phyloP scores from a whole-genome alignment of 2,329 filamentous ascomycete genomes.

The Diaporthe amygdali region DNA sequence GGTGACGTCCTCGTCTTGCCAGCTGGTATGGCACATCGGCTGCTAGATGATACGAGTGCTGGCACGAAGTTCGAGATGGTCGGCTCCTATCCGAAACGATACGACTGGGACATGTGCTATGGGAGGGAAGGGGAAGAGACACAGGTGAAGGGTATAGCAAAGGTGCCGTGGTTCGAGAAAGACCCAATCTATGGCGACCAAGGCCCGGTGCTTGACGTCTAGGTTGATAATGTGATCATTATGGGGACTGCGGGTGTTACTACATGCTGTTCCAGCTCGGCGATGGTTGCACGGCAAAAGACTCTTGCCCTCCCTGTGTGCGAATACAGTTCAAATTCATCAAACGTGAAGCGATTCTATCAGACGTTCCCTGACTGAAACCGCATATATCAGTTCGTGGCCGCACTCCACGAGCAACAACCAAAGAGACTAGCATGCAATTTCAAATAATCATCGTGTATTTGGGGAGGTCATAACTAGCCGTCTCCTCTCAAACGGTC shows the following conservation, averaged over 20 bases:
- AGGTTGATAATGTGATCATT: neutral
- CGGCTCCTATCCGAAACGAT: slow-evolving; percentile 64
- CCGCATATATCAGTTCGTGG: neutral
- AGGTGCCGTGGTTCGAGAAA: slow-evolving; percentile 60
- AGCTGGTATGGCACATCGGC: slow-evolving; percentile 67
- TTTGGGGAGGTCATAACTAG: neutral
- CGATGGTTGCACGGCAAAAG: neutral
- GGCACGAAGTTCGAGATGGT: slow-evolving; percentile 67
- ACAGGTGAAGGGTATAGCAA: slow-evolving; percentile 52
- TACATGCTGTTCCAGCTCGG: neutral
- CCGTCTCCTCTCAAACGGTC: neutral
- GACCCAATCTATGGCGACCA: slow-evolving; percentile 65
- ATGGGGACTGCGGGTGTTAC: neutral
- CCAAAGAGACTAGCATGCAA: neutral
- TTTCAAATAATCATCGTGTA: neutral
- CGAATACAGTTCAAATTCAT: too few relatives aligned
- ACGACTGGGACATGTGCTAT: slow-evolving; percentile 76
- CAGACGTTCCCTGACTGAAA: too few relatives aligned
- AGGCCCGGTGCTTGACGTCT: slow-evolving; percentile 45
- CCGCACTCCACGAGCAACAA: neutral
- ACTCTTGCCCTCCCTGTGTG: too few relatives aligned
- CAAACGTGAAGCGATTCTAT: too few relatives aligned
- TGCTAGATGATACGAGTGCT: slow-evolving; percentile 57
- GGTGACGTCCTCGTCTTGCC: slow-evolving; percentile 71
- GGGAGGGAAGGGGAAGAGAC: slow-evolving; percentile 61